Base-by-base conservation (phyloP, 2,329 filamentous ascomycete genomes). In the Aspergillus chevalieri region DNA sequence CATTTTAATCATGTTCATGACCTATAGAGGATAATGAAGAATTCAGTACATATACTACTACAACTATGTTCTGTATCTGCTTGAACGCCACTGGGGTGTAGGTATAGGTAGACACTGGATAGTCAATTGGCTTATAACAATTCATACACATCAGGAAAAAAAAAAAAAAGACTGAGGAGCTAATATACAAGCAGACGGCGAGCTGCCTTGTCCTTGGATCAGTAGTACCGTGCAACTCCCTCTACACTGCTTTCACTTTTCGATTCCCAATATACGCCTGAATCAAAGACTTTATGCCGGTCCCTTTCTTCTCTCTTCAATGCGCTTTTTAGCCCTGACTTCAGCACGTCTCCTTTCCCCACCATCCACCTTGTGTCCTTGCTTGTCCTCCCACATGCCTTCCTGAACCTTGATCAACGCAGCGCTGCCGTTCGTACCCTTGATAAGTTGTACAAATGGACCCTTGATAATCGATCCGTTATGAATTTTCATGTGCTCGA, bases 311-410 rank as follows among this genome's bases (percentile, higher is more conserved):
- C 88, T 84, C 74, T 91, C 87, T 33, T 84, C 84, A 46, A 87
- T 83, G 57, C 86, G 81, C 74, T 83, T 86, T 84, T 95, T 95
- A 61, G 91, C 89, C 61, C 88, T 80, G 47, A 96, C 84, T 74
- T 95, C 86, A 14, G 86, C 87, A 68, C 81, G 84, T 71, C 93
- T 82, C 69, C 93, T 84, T 78, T 98, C 93, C 78, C 93, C 93
- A 65, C 93, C 93, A 71, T 97, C 91, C 58, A 98, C 85, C 84
- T 97, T 97, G 64, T 83, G 83, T 24, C 93, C 92, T 62, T 85
- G 80, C 66, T 80, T 85, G 62, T 90, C 78, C 75, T 97, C 92
- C 93, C 92, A 97, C 76, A 97, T 86, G 8, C 92, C 90, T 68
- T 96, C 91, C 49, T 84, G 82, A 19, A 88, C 79, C 55, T 78